Evolutionary conservation across 2,329 filamentous ascomycete species (phyloP).

Genomic region (Calycina marina): DNA sequence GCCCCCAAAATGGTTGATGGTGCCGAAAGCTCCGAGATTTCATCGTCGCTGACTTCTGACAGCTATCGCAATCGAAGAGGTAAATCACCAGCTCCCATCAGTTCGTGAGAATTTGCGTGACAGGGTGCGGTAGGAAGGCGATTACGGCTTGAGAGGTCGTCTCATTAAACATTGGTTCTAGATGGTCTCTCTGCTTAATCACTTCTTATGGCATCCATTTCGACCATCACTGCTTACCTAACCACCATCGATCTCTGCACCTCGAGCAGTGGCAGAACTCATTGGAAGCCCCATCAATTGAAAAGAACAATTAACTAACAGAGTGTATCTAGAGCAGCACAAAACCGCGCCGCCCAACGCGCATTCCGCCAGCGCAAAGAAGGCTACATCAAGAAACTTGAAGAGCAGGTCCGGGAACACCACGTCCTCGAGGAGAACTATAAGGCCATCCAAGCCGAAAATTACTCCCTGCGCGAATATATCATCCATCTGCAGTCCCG

Average conservation of each 20-base stretch:
- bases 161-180: constrained; percentile 13
- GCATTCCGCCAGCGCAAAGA: constrained; percentile 97
- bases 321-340: too few species aligned
- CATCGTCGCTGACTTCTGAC: neutral
- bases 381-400: constrained; percentile 93
- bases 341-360: constrained; percentile 54
- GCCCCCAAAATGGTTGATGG: too few species aligned
- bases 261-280: too few species aligned
- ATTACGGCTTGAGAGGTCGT: constrained; percentile 4
- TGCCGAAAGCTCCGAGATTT: neutral
- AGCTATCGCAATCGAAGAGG: constrained; percentile 59
- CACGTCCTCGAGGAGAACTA: constrained; percentile 60
- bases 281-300: too few species aligned
- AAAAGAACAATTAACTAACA: too few species aligned
- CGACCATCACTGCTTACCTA: constrained; percentile 19
- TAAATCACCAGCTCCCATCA: too few species aligned
- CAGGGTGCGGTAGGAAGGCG: neutral
- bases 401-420: constrained; percentile 80
- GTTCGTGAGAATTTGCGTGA: too few species aligned
- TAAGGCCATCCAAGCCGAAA: constrained; percentile 74
- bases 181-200: constrained; percentile 23
- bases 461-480: constrained; percentile 83
- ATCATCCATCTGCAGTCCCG: constrained; percentile 80
- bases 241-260: constrained; percentile 6
- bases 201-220: constrained; percentile 24